phyloP scores from a whole-genome alignment of 176 grass and related monocot species.

The Bromus sterilis region DNA sequence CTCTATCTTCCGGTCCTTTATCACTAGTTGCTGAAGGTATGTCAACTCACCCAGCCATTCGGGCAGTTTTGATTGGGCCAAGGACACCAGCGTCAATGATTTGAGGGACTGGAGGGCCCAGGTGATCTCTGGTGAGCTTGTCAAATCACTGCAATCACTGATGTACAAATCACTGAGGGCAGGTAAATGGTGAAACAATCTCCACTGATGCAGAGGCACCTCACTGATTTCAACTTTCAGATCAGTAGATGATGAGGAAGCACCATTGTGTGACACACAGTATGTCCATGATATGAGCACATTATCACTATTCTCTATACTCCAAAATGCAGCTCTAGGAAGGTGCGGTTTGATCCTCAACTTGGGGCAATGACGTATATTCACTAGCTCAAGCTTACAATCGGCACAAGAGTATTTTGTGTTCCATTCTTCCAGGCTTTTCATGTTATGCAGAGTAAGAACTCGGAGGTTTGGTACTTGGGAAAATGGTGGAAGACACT shows the following conservation, averaged over 20 bases:
- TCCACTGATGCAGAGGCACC: constrained; percentile 4
- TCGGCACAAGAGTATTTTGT: background rate
- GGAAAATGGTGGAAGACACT: background rate
- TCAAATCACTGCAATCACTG: background rate
- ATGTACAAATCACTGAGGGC: background rate
- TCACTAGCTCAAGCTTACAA: background rate
- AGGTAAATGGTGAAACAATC: background rate
- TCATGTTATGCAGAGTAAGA: background rate
- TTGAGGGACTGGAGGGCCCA: background rate
- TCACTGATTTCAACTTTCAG: background rate
- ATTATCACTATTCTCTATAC: background rate
- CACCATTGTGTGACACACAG: background rate
- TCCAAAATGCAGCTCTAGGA: background rate
- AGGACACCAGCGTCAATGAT: background rate
- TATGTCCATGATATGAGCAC: background rate
- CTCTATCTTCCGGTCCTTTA: accelerated
- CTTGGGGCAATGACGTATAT: background rate
- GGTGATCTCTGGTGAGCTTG: background rate
- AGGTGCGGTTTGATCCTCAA: background rate
- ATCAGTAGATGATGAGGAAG: background rate
- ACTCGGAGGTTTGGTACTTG: background rate
- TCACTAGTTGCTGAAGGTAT: no score
- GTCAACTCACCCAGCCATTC: no score
- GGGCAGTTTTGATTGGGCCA: no score
- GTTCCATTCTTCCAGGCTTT: background rate